Evolutionary conservation across 306 rosid genomes (phyloP), one percentile per base, ranked within the genome.

Genomic region (Senna tora): DNA sequence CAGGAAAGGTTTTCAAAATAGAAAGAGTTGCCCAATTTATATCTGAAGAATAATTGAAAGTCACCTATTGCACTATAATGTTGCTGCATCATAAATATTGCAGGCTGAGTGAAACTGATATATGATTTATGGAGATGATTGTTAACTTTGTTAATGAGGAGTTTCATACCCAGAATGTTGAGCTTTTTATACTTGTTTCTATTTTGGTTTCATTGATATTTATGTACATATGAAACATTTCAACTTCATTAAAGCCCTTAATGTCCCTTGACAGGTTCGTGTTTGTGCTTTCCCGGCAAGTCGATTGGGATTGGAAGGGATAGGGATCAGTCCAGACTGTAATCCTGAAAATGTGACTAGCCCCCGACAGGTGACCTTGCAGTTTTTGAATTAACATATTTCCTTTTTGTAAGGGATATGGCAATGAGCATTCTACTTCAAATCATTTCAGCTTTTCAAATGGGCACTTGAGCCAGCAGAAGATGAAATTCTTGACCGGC

Each of bases 391-490:
- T 43, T 65, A 43, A 57, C 75, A 36, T 59, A 3, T 32, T 33
- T 43, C 45, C 41, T 28, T 67, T 60, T 75, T 53, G 50, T 4
- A 59, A 42, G 25, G 25, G 55, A 32, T 39, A 39, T 22, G 59
- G 45, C 58, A 42, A 54, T 60, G 47, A 73, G 42, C 15, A 16
- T 71, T 66, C 28, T 60, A 69, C 72, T 33, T 60, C 46, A 58
- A 71, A 78, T 39, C 16, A 13, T 82, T 75, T 50, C 86, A 82
- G 86, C 73, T 82, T 79, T 79, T 82, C 59, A 79, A 79, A 28
- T 82, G 86, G 86, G 86, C 86, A 47, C 73, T 91, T 28, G 90
- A 88, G 79, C 93, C 93, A 47, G 93, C 88, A 9, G 90, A 83
- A 69, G 88, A 88, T 69, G 28, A 65, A 68, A 55, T 85, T 75